These are phyloP conservation scores for Paramyrothecium sp. DNA, from an alignment of 2,329 filamentous ascomycete species.

Conservation along the genomic window DNA sequence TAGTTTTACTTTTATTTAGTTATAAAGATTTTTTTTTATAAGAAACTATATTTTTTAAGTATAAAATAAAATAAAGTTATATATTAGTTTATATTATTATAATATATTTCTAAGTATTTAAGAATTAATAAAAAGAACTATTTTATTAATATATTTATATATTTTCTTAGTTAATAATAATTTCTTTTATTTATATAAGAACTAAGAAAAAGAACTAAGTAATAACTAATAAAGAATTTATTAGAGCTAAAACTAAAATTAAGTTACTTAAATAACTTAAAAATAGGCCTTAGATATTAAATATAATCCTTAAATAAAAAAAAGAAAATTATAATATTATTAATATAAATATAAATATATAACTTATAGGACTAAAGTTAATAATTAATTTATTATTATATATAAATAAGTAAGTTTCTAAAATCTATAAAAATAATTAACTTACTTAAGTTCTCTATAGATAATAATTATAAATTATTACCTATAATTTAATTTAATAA, in stretches of 20 bases:
- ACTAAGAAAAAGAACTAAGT: no score
- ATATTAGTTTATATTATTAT: no score
- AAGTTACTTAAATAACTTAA: not conserved
- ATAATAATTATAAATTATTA: no score
- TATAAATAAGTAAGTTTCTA: not conserved
- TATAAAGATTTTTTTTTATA: not conserved
- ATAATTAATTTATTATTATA: no score
- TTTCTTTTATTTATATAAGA: slow-evolving; percentile 1
- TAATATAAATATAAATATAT: not conserved
- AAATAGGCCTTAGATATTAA: not conserved
- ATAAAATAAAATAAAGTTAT: slow-evolving; percentile 1
- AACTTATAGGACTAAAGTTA: not conserved
- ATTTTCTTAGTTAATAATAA: not conserved
- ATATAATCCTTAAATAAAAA: not conserved
- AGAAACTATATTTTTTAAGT: not conserved
- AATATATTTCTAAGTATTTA: no score
- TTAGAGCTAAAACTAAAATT: not conserved
- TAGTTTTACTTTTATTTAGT: no score
- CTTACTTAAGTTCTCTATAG: no score
- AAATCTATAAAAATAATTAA: no score
- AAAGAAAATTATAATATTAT: no score
- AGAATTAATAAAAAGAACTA: not conserved
- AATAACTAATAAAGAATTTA: not conserved
- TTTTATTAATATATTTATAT: not conserved
- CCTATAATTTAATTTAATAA: no score